Evolutionary conservation across 1,139 yeast genomes (phyloP).

Genomic region (Kluyveromyces marxianus): DNA sequence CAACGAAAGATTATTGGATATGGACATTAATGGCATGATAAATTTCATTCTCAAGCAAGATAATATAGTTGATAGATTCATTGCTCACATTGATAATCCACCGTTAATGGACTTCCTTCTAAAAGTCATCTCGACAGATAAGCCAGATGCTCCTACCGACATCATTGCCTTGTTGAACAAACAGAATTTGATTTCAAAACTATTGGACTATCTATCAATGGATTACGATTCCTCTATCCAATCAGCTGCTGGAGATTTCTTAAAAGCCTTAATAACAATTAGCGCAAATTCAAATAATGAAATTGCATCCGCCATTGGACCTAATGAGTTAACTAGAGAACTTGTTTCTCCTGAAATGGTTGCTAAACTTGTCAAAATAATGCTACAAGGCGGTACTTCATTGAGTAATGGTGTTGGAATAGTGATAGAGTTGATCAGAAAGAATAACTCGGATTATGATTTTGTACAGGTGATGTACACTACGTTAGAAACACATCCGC

Average conservation of each 20-base stretch:
- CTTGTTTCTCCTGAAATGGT: slow-evolving; percentile 70
- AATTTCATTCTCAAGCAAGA: slow-evolving; percentile 47
- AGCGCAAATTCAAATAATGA: slow-evolving; percentile 81
- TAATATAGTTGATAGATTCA: slow-evolving; percentile 46
- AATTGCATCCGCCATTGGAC: slow-evolving; percentile 81
- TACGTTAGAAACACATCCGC: slow-evolving; percentile 88
- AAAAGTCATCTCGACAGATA: slow-evolving; percentile 57
- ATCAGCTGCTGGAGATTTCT: slow-evolving; percentile 90
- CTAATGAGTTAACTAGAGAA: slow-evolving; percentile 89
- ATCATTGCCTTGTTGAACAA: slow-evolving; percentile 45
- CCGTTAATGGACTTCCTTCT: slow-evolving; percentile 69
- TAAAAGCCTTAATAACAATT: slow-evolving; percentile 87
- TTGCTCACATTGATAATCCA: slow-evolving; percentile 50
- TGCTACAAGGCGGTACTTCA: slow-evolving; percentile 89
- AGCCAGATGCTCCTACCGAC: slow-evolving; percentile 57
- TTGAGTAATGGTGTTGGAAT: slow-evolving; percentile 94
- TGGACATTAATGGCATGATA: slow-evolving; percentile 80
- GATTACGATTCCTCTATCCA: slow-evolving; percentile 56
- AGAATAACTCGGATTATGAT: slow-evolving; percentile 94
- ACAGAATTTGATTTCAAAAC: slow-evolving; percentile 46
- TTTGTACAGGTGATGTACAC: slow-evolving; percentile 80
- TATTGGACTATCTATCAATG: slow-evolving; percentile 45
- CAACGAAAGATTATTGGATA: slow-evolving; percentile 84
- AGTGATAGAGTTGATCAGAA: slow-evolving; percentile 87
- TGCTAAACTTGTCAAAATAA: slow-evolving; percentile 59